phyloP scores from a whole-genome alignment of 768 basidiomycete species.

The Chalciporus piperatus region DNA sequence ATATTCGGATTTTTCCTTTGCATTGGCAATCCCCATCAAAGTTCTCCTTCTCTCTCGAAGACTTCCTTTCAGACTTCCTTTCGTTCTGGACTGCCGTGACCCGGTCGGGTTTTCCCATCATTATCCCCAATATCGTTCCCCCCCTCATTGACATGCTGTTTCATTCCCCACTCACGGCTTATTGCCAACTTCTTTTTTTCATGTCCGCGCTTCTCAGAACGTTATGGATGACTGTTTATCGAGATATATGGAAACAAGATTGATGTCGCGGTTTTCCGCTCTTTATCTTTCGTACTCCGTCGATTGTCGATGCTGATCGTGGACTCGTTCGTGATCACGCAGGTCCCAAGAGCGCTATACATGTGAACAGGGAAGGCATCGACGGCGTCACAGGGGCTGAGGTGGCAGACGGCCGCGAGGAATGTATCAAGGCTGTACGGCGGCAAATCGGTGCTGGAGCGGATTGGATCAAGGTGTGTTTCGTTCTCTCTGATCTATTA shows the following conservation, averaged over 20 bases:
- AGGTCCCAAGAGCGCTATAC: constrained; percentile 54
- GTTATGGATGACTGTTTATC: neutral
- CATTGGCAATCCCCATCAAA: too few relatives aligned
- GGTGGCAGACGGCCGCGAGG: constrained; percentile 55
- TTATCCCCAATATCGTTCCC: too few relatives aligned
- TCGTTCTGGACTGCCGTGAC: neutral
- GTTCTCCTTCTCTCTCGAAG: neutral
- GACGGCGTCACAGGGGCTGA: constrained; percentile 59
- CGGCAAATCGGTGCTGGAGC: constrained; percentile 63
- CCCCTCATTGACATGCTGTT: neutral
- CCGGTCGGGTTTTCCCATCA: too few relatives aligned
- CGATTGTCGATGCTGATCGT: neutral
- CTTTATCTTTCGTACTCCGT: neutral
- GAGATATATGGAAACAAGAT: neutral
- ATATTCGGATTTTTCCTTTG: too few relatives aligned
- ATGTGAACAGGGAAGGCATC: constrained; percentile 47
- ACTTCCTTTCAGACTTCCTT: neutral
- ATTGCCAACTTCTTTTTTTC: neutral
- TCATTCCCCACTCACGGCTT: neutral
- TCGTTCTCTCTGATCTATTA: too few relatives aligned
- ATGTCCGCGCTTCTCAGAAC: constrained; percentile 16
- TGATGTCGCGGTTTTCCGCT: neutral
- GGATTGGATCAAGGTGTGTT: constrained; percentile 62
- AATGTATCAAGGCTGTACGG: constrained; percentile 53
- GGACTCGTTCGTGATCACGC: neutral